Conservation (phyloP, 2,329 filamentous ascomycete species). For the Dothistroma septosporum region DNA sequence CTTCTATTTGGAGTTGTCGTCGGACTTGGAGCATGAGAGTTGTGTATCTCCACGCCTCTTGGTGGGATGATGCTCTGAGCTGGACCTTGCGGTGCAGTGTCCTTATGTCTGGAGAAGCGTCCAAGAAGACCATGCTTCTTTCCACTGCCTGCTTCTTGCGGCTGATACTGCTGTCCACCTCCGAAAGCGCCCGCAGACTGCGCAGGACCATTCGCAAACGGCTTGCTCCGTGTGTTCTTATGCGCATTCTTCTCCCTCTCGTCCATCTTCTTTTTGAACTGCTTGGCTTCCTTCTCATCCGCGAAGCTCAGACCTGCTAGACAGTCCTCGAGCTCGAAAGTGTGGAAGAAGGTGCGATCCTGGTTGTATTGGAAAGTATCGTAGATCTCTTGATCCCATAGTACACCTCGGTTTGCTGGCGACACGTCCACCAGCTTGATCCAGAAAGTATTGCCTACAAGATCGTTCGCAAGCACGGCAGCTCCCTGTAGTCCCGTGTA, state of each 20-base stretch:
- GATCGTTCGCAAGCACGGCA: constrained; percentile 83
- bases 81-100: constrained; percentile 35
- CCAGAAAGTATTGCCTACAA: constrained; percentile 95
- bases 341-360: constrained; percentile 95
- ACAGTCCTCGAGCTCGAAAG: constrained; percentile 92
- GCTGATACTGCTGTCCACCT: constrained; percentile 18
- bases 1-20: constrained; percentile 30
- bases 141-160: constrained; percentile 5
- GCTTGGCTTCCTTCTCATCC: constrained; percentile 95
- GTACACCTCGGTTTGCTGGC: constrained; percentile 75
- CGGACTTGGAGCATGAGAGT: constrained; percentile 30
- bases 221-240: constrained; percentile 67
- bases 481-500: constrained; percentile 93
- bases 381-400: constrained; percentile 98
- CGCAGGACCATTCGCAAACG: constrained; percentile 26
- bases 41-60: constrained; percentile 35
- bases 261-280: constrained; percentile 96
- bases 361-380: constrained; percentile 94
- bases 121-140: constrained; percentile 22
- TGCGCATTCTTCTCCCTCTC: constrained; percentile 93
- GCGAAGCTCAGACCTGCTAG: constrained; percentile 85
- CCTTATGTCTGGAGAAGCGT: constrained; percentile 26
- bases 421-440: constrained; percentile 96
- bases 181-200: constrained; percentile 16
- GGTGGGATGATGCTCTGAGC: constrained; percentile 51